Conservation (phyloP, 495 filamentous ascomycete genomes). For the Aspergillus carlsbadensis region DNA sequence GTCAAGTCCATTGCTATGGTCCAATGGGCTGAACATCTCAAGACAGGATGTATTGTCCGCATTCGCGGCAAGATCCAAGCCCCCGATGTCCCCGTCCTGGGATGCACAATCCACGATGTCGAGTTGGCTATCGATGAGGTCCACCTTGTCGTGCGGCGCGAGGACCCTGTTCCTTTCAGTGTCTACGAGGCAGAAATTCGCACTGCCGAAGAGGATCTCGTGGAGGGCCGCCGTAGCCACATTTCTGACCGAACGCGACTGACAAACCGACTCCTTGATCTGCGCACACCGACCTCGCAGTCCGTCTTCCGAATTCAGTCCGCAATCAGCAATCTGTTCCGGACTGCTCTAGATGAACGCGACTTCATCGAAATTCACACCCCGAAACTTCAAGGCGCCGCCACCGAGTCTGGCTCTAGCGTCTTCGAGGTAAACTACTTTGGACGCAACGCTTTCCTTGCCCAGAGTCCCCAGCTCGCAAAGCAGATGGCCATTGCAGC, state of each 20-base stretch:
- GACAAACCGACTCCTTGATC: conserved; percentile 81
- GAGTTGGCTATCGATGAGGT: conserved; percentile 48
- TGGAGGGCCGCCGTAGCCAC: conserved; percentile 49
- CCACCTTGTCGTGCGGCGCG: conserved; percentile 55
- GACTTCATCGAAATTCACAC: conserved; percentile 88
- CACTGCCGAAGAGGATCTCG: conserved; percentile 43
- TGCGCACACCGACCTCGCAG: conserved; percentile 81
- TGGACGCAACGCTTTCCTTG: conserved; percentile 74
- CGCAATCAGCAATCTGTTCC: conserved; percentile 78
- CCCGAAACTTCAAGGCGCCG: conserved; percentile 81
- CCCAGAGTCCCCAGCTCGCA: conserved; percentile 89
- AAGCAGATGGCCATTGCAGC: conserved; percentile 94
- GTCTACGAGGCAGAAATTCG: conserved; percentile 62
- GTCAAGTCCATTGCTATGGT: conserved; percentile 57
- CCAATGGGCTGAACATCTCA: conserved; percentile 69
- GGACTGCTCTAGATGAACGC: conserved; percentile 64
- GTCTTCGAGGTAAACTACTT: conserved; percentile 91
- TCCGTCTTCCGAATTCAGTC: conserved; percentile 77
- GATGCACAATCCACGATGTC: conserved; percentile 57
- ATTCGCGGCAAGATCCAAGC: conserved; percentile 64
- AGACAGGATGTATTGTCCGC: conserved; percentile 64
- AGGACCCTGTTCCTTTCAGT: conserved; percentile 60
- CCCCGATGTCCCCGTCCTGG: conserved; percentile 55
- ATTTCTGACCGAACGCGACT: conserved; percentile 73
- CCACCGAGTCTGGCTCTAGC: conserved; percentile 88